phyloP scores from a whole-genome alignment of 83 land plant species.

The Picea mariana region DNA sequence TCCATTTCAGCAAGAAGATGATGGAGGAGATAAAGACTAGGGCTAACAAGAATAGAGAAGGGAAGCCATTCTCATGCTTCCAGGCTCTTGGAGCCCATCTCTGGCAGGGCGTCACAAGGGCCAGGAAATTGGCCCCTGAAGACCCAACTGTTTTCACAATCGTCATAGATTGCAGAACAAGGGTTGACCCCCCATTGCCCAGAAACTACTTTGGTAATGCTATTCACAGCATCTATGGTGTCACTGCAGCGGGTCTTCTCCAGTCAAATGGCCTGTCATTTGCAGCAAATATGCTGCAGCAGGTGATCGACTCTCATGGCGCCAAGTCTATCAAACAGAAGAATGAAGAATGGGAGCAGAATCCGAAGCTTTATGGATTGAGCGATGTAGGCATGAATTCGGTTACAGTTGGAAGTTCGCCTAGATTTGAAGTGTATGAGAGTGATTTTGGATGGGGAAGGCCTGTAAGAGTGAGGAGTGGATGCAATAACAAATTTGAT shows the following conservation, averaged over 20 bases:
- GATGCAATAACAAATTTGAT: slow-evolving; percentile 56
- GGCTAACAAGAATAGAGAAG: slow-evolving; percentile 35
- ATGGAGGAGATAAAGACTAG: slow-evolving; percentile 37
- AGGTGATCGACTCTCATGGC: slow-evolving; percentile 5
- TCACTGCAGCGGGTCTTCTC: slow-evolving; percentile 46
- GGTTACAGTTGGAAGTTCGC: slow-evolving; percentile 71
- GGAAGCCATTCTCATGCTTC: slow-evolving; percentile 16
- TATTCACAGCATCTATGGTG: slow-evolving; percentile 50
- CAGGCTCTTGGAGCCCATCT: slow-evolving; percentile 39
- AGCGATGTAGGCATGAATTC: slow-evolving; percentile 64
- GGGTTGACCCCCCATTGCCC: slow-evolving; percentile 58
- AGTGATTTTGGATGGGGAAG: slow-evolving; percentile 72
- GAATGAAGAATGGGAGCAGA: slow-evolving; percentile 48
- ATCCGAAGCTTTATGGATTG: slow-evolving; percentile 51
- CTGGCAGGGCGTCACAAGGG: slow-evolving; percentile 51
- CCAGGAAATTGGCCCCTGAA: slow-evolving; percentile 44
- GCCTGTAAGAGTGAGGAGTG: slow-evolving; percentile 17
- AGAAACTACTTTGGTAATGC: slow-evolving; percentile 18
- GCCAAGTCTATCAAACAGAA: slow-evolving; percentile 35
- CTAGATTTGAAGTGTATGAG: slow-evolving; percentile 69
- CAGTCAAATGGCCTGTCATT: slow-evolving; percentile 27
- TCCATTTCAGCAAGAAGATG: slow-evolving; percentile 22
- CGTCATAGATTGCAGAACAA: slow-evolving; percentile 39
- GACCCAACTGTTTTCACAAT: slow-evolving; percentile 30
- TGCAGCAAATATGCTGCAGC: slow-evolving; percentile 35